phyloP scores from a whole-genome alignment of 768 basidiomycete genomes.

The Lactarius hatsudake region DNA sequence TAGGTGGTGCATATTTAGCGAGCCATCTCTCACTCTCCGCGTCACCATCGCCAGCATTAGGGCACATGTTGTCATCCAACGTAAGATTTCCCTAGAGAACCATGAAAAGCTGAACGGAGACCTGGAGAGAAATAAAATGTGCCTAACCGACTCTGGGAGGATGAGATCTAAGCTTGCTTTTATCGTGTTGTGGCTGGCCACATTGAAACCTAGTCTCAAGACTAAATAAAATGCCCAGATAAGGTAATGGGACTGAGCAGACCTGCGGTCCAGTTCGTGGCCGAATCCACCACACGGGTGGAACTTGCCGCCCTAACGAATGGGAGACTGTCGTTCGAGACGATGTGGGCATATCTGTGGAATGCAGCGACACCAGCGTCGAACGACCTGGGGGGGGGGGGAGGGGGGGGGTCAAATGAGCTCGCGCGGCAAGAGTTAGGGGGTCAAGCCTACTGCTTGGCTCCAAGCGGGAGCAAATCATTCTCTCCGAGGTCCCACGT shows the following conservation, averaged over 20 bases:
- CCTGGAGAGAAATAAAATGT: neutral
- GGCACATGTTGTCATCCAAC: slow-evolving; percentile 64
- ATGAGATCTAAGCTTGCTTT: slow-evolving; percentile 54
- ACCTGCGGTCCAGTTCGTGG: slow-evolving; percentile 70
- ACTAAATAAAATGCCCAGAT: neutral
- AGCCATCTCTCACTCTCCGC: slow-evolving; percentile 53
- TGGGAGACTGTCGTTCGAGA: slow-evolving; percentile 46
- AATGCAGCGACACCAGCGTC: slow-evolving; percentile 53
- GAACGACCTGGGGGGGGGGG: slow-evolving; percentile 46
- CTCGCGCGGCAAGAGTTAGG: neutral
- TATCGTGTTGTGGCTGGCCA: slow-evolving; percentile 46
- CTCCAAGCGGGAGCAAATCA: slow-evolving; percentile 67
- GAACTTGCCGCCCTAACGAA: slow-evolving; percentile 53
- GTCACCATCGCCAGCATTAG: slow-evolving; percentile 47
- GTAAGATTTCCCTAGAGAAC: slow-evolving; percentile 52
- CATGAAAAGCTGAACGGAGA: neutral
- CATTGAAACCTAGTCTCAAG: slow-evolving; percentile 53
- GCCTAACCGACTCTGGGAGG: slow-evolving; percentile 52
- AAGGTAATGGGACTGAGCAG: slow-evolving; percentile 9
- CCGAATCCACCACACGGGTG: slow-evolving; percentile 61
- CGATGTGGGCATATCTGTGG: slow-evolving; percentile 50
- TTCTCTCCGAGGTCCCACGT: slow-evolving; percentile 55
- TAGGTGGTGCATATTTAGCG: slow-evolving; percentile 49
- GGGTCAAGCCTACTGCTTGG: slow-evolving; percentile 48
- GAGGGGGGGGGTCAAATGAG: neutral